Evolutionary conservation across 148 eudicot genomes (phyloP).

Genomic region (Limonium bicolor): DNA sequence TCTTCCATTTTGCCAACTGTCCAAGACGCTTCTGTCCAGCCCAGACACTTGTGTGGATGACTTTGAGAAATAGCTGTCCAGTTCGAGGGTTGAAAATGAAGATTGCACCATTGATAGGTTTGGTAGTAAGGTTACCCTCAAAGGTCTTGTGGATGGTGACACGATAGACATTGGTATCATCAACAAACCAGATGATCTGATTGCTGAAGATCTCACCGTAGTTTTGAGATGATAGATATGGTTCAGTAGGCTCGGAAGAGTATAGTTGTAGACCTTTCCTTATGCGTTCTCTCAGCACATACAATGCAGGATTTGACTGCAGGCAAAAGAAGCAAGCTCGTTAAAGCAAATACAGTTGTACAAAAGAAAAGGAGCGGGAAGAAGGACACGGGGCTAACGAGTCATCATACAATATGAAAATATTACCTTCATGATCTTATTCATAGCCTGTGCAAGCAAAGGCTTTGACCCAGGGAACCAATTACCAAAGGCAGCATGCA

Average conservation of each 20-base stretch:
- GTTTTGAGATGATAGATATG: conserved; percentile 92
- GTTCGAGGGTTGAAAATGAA: conserved; percentile 96
- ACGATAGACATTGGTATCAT: conserved; percentile 97
- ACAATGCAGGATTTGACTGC: conserved; percentile 98
- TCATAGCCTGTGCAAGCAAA: conserved; percentile 95
- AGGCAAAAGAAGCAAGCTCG: background rate
- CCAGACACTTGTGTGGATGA: conserved; percentile 98
- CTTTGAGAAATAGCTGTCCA: conserved; percentile 94
- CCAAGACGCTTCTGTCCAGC: conserved; percentile 99
- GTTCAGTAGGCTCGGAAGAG: conserved; percentile 99
- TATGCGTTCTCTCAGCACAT: conserved; percentile 92
- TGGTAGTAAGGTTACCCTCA: conserved; percentile 96
- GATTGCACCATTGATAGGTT: conserved; percentile 97
- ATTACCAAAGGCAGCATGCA: conserved; percentile 99
- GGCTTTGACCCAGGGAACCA: conserved; percentile 99
- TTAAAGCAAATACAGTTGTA: background rate
- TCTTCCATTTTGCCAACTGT: conserved; percentile 99
- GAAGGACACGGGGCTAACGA: too few relatives aligned
- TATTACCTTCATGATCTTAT: conserved; percentile 95
- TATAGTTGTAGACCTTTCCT: conserved; percentile 96
- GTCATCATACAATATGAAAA: background rate
- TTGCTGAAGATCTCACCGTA: conserved; percentile 98
- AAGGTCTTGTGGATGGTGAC: conserved; percentile 98
- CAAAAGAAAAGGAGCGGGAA: too few relatives aligned
- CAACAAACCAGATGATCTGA: conserved; percentile 98